Evolutionary conservation across 176 grass and related monocot genomes (phyloP).

Genomic region (Tillandsia fasciculata): DNA sequence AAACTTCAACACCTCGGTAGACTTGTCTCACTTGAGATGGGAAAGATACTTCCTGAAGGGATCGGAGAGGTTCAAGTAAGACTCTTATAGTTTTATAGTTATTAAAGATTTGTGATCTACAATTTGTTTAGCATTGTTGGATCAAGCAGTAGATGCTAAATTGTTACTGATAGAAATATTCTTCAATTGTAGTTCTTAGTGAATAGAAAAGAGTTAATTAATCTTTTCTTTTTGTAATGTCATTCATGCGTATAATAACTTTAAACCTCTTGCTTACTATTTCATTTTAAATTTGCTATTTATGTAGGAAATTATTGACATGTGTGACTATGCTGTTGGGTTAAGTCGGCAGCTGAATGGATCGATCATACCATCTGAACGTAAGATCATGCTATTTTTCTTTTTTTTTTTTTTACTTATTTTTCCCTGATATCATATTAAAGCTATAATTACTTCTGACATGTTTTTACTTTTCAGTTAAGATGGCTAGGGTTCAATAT

Average conservation of each 20-base stretch:
- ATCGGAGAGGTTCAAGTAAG: slow-evolving; percentile 98
- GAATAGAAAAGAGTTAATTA: too few relatives aligned
- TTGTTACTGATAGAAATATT: too few relatives aligned
- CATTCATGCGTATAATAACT: too few relatives aligned
- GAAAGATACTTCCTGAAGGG: slow-evolving; percentile 98
- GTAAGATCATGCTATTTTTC: slow-evolving; percentile 33
- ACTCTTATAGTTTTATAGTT: neutral
- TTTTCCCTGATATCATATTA: slow-evolving; percentile 7
- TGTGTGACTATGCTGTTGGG: slow-evolving; percentile 99
- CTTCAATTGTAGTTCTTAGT: too few relatives aligned
- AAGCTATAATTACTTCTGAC: neutral
- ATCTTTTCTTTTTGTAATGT: too few relatives aligned
- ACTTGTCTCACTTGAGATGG: slow-evolving; percentile 97
- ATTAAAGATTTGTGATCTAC: neutral
- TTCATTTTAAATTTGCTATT: neutral
- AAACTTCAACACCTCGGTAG: slow-evolving; percentile 85
- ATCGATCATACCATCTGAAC: slow-evolving; percentile 96
- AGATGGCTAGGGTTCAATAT: too few relatives aligned
- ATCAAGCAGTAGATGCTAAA: too few relatives aligned
- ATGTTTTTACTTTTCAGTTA: neutral
- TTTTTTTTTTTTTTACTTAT: slow-evolving; percentile 12
- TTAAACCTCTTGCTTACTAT: too few relatives aligned
- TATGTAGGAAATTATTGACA: slow-evolving; percentile 97
- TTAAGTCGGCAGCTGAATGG: slow-evolving; percentile 94
- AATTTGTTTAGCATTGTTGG: neutral